Evolutionary conservation across 2,329 filamentous ascomycete species (phyloP).

Genomic region (Colletotrichum coccodes): DNA sequence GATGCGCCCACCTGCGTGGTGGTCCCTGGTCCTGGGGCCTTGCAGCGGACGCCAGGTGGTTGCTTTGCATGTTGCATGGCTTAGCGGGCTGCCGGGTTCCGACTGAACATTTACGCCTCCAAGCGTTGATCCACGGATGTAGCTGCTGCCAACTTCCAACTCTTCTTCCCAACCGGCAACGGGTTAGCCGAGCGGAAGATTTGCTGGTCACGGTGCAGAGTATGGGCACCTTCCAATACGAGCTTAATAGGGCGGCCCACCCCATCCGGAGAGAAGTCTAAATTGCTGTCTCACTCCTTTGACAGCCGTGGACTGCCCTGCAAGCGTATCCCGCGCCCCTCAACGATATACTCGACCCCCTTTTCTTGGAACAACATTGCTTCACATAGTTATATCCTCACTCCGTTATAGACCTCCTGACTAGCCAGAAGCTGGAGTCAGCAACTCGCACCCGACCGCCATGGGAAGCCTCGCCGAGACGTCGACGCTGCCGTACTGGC

Average conservation of each 20-base stretch:
- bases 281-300: constrained; percentile 8
- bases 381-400: background rate
- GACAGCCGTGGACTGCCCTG: constrained; percentile 20
- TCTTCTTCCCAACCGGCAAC: background rate
- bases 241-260: constrained; percentile 8
- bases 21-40: constrained; percentile 15
- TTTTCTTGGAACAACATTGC: background rate
- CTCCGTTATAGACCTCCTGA: background rate
- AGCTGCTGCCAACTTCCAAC: background rate
- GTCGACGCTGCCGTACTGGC: constrained; percentile 74
- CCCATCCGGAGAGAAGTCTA: background rate
- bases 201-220: constrained; percentile 3
- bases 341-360: background rate
- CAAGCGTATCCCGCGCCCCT: background rate
- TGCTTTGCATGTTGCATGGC: constrained; percentile 5
- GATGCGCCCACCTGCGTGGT: constrained; percentile 5
- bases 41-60: background rate
- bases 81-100: constrained; percentile 16
- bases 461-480: constrained; percentile 25
- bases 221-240: too few relatives aligned
- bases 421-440: background rate
- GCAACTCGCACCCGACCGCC: background rate
- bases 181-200: constrained; percentile 2
- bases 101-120: background rate
- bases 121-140: background rate